phyloP scores from a whole-genome alignment of 805 yeast genomes.

The Kodamaea kaohsiungensis region DNA sequence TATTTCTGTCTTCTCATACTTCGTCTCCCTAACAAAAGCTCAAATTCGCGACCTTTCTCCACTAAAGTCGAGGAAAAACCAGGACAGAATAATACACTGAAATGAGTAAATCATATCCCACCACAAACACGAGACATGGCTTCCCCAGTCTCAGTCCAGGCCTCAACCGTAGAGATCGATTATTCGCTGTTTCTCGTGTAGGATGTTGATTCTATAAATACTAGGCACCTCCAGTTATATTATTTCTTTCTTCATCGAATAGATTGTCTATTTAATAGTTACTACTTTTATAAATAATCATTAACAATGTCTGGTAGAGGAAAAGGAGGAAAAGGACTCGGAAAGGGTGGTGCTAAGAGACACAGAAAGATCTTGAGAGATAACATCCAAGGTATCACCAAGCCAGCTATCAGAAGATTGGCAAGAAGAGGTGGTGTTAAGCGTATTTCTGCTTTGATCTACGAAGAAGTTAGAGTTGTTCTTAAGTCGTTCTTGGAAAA shows the following conservation, averaged over 20 bases:
- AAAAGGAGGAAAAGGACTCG: constrained; percentile 99
- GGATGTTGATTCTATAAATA: constrained; percentile 7
- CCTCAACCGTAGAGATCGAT: not conserved
- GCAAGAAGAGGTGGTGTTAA: too few species aligned
- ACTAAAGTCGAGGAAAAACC: too few species aligned
- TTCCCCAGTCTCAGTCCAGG: not conserved
- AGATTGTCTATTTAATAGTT: too few species aligned
- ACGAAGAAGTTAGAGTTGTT: too few species aligned
- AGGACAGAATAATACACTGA: not conserved
- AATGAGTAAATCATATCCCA: not conserved
- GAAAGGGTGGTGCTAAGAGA: constrained; percentile 99
- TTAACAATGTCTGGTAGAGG: constrained; percentile 94
- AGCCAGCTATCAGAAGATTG: too few species aligned
- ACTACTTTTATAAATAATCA: constrained; percentile 2
- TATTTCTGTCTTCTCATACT: too few species aligned
- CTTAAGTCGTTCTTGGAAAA: constrained; percentile 94
- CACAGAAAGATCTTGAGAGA: constrained; percentile 99
- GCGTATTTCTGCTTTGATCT: too few species aligned
- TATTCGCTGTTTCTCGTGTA: not conserved
- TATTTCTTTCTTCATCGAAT: not conserved
- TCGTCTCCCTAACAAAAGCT: too few species aligned
- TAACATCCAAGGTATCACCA: constrained; percentile 99
- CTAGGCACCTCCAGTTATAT: constrained; percentile 2
- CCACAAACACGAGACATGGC: not conserved
- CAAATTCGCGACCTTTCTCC: too few species aligned